phyloP scores from a whole-genome alignment of 1,284 basidiomycete species.

The Boletus calvinii region DNA sequence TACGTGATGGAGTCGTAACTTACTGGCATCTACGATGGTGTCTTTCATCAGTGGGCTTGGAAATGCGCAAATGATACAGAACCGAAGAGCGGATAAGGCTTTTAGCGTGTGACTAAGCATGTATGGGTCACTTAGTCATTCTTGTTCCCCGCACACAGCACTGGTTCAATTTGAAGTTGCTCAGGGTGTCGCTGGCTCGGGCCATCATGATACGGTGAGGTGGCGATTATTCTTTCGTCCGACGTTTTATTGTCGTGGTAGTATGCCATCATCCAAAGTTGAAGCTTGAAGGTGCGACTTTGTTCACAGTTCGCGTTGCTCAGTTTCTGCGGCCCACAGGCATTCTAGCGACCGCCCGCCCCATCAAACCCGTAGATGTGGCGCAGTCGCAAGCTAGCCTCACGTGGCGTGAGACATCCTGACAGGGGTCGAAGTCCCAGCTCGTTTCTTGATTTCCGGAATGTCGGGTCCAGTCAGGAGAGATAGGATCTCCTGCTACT shows the following conservation, averaged over 20 bases:
- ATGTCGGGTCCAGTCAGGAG: background rate
- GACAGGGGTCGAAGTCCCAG: background rate
- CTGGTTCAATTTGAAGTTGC: too few species aligned
- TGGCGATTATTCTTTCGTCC: too few species aligned
- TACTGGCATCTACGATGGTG: slow-evolving; percentile 29
- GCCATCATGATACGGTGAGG: too few species aligned
- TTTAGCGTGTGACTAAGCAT: slow-evolving; percentile 26
- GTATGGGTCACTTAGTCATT: background rate
- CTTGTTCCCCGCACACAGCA: slow-evolving; percentile 4
- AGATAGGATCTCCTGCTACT: background rate
- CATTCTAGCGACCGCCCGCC: background rate
- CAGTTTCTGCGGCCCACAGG: background rate
- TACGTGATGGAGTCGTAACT: slow-evolving; percentile 15
- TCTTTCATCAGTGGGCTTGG: slow-evolving; percentile 24
- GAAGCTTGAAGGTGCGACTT: background rate
- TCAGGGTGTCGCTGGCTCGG: background rate
- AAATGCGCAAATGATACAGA: background rate
- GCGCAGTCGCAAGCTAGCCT: background rate
- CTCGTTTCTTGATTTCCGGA: slow-evolving; percentile 3
- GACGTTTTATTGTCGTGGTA: background rate
- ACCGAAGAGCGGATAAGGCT: too few species aligned
- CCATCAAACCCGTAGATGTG: background rate
- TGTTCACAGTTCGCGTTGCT: slow-evolving; percentile 1
- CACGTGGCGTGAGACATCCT: background rate
- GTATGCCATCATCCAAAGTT: background rate